Conservation (phyloP, 2,329 filamentous ascomycete species). For the Fusarium buxicola region DNA sequence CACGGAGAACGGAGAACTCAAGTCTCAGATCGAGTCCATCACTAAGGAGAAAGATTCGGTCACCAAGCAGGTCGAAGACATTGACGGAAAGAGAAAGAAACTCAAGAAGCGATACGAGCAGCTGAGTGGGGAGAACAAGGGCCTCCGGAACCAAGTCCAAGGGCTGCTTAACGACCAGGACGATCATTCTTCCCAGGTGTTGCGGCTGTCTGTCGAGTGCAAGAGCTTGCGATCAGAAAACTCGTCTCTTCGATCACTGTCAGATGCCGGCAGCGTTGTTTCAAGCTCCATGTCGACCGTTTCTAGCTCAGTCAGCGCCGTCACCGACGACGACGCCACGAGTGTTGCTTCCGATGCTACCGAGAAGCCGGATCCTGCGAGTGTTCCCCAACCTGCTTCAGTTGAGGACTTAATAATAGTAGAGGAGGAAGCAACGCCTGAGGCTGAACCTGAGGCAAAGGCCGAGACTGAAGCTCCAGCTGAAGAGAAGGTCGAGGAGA, state of each 20-base stretch:
- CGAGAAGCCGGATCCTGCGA: constrained; percentile 37
- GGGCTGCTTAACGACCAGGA: constrained; percentile 41
- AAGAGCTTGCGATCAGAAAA: constrained; percentile 41
- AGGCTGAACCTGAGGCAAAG: neutral
- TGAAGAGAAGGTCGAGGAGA: constrained; percentile 15
- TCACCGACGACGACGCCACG: constrained; percentile 27
- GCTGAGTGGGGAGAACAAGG: constrained; percentile 33
- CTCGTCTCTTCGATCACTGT: constrained; percentile 31
- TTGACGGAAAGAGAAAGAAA: constrained; percentile 41
- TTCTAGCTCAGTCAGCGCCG: constrained; percentile 21
- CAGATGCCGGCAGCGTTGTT: constrained; percentile 36
- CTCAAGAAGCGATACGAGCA: constrained; percentile 42
- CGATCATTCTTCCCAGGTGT: constrained; percentile 38
- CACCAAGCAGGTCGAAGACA: constrained; percentile 35
- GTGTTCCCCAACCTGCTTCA: constrained; percentile 22
- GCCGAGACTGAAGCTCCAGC: constrained; percentile 3
- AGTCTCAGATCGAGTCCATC: constrained; percentile 39
- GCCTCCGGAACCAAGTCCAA: constrained; percentile 32
- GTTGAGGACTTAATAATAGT: constrained; percentile 32
- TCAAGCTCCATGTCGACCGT: constrained; percentile 39
- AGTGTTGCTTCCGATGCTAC: constrained; percentile 39
- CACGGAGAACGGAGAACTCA: constrained; percentile 41
- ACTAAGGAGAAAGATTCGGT: constrained; percentile 42
- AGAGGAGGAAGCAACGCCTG: constrained; percentile 9
- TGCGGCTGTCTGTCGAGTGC: constrained; percentile 41